Base-by-base conservation (phyloP, 306 rosid genomes). In the Hylodesmum podocarpum region DNA sequence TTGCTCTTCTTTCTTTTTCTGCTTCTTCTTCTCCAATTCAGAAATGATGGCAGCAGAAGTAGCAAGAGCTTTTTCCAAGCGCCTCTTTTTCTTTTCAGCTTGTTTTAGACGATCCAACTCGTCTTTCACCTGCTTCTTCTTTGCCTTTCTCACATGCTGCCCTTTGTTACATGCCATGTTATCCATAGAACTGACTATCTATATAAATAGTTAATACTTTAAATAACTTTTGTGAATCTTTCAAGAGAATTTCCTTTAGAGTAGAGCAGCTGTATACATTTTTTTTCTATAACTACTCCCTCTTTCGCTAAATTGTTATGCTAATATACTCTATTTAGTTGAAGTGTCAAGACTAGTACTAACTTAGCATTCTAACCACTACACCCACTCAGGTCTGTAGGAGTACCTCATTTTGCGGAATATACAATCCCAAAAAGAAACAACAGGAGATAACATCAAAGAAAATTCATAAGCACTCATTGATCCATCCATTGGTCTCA, bases 311-410 rank as follows among this genome's bases (percentile, higher is more conserved):
- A 78, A 72, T 76, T 87, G 76, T 86, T 77, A 66, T 41, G 78
- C 80, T 83, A 80, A 82, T 66, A 78, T 79, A 79, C 55, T 86
- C 78, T 76, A 83, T 88, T 78, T 62, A 78, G 75, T 81, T 76
- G 58, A 72, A 71, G 83, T 80, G 78, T 86, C 19, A 50, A 83
- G 79, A 80, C 77, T 80, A 76, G 24, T 70, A 74, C 86, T 89
- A 86, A 73, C 13, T 77, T 75, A 62, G 24, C 31, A 61, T 34
- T 77, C 78, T 49, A 78, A 81, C 79, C 73, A 78, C 97, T 96
- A 96, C 97, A 96, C 98, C 99, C 97, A 96, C 94, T 92, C 98
- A 76, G 99, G 99, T 84, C 92, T 89, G 88, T 81, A 96, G 69
- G 97, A 96, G 70, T 96, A 96, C 92, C 96, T 96, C 99, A 91